Evolutionary conservation across 1,139 yeast species (phyloP).

Genomic region (Pneumocystis wakefieldiae): DNA sequence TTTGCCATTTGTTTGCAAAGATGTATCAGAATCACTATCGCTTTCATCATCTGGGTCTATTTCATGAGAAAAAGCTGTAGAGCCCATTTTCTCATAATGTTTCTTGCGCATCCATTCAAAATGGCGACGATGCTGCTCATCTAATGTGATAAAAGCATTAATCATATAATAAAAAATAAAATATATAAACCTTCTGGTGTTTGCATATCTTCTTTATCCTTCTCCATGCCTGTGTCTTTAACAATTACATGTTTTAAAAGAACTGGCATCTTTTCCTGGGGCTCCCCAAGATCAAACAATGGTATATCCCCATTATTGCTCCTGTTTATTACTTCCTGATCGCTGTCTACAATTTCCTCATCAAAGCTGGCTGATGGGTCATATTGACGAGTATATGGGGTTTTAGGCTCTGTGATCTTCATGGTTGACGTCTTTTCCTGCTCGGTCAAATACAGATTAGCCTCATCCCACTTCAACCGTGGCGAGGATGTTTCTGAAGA

Average conservation of each 20-base stretch:
- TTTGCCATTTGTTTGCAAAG: neutral
- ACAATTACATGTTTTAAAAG: neutral
- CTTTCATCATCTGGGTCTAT: neutral
- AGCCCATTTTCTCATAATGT: neutral
- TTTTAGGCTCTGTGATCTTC: slow-evolving; percentile 91
- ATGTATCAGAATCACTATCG: neutral
- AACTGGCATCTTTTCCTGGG: neutral
- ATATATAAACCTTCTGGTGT: neutral
- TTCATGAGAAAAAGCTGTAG: neutral
- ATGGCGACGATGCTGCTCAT: neutral
- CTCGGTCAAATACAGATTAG: slow-evolving; percentile 49
- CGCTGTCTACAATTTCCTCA: slow-evolving; percentile 18
- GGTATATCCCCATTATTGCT: neutral
- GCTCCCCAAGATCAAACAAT: neutral
- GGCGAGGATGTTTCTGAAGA: slow-evolving; percentile 11
- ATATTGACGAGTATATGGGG: slow-evolving; percentile 90
- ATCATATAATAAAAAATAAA: neutral
- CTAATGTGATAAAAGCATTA: neutral
- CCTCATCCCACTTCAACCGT: slow-evolving; percentile 60
- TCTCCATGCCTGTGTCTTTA: neutral
- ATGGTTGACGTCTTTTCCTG: slow-evolving; percentile 58
- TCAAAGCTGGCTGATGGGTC: slow-evolving; percentile 75
- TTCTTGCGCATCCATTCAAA: neutral
- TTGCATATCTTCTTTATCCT: neutral
- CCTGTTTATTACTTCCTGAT: neutral